phyloP scores from a whole-genome alignment of 1,284 basidiomycete species.

The Apiotrichum domesticum region DNA sequence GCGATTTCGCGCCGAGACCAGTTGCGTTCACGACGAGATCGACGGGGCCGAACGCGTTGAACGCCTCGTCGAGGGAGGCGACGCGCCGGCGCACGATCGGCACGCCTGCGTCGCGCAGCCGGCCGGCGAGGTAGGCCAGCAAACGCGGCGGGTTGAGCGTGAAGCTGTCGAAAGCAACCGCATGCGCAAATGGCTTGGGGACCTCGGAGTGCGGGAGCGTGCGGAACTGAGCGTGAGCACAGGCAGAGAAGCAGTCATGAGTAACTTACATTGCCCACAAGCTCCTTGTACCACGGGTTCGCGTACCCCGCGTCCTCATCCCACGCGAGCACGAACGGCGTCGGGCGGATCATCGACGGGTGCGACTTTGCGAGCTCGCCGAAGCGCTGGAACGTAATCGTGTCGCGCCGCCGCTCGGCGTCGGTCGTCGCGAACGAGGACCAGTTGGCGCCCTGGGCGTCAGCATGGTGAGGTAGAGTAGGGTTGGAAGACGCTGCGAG shows the following conservation, averaged over 20 bases:
- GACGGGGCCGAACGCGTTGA: slow-evolving; percentile 21
- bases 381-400: slow-evolving; percentile 47
- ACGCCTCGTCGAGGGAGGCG: slow-evolving; percentile 43
- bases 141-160: slow-evolving; percentile 46
- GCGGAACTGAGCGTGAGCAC: slow-evolving; percentile 23
- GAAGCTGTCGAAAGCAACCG: slow-evolving; percentile 41
- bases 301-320: slow-evolving; percentile 27
- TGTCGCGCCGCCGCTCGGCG: slow-evolving; percentile 48
- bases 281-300: slow-evolving; percentile 53
- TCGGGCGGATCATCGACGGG: slow-evolving; percentile 41
- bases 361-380: slow-evolving; percentile 51
- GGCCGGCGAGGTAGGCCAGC: slow-evolving; percentile 33
- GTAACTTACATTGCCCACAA: slow-evolving; percentile 52
- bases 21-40: slow-evolving; percentile 50
- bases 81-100: slow-evolving; percentile 36
- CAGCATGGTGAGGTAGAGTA: no score
- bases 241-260: no score
- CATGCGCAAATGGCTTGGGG: slow-evolving; percentile 20
- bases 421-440: slow-evolving; percentile 52
- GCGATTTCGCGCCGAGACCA: slow-evolving; percentile 57
- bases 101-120: slow-evolving; percentile 30
- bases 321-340: slow-evolving; percentile 50
- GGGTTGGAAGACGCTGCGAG: no score
- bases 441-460: slow-evolving; percentile 59
- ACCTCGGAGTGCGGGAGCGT: slow-evolving; percentile 10